Evolutionary conservation across 2,329 filamentous ascomycete genomes (phyloP).

Genomic region (Cladosporium sp.): DNA sequence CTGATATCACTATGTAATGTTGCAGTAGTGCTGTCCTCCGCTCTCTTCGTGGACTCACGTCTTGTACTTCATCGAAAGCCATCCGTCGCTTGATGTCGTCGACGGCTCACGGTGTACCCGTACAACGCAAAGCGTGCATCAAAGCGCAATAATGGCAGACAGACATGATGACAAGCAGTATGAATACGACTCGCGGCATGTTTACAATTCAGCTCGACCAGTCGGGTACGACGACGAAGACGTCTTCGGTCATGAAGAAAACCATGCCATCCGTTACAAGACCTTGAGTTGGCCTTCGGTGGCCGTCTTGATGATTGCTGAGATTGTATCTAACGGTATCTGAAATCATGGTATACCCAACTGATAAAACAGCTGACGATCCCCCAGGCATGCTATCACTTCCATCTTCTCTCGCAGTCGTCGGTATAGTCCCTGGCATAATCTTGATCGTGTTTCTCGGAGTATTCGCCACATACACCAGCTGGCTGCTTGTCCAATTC

Average conservation of each 20-base stretch:
- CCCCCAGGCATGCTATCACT: slow-evolving; percentile 44
- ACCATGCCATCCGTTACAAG: slow-evolving; percentile 49
- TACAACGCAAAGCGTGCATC: background rate
- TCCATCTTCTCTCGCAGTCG: slow-evolving; percentile 48
- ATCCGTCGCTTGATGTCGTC: no score
- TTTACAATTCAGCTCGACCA: slow-evolving; percentile 9
- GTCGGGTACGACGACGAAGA: slow-evolving; percentile 29
- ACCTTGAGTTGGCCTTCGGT: slow-evolving; percentile 51
- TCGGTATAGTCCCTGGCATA: slow-evolving; percentile 51
- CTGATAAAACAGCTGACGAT: background rate
- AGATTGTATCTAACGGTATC: slow-evolving; percentile 46
- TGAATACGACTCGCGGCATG: slow-evolving; percentile 11
- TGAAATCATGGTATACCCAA: background rate
- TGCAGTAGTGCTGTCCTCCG: no score
- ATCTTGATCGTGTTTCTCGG: slow-evolving; percentile 50
- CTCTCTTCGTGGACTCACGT: no score
- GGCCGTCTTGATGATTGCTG: slow-evolving; percentile 52
- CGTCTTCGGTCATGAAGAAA: slow-evolving; percentile 40
- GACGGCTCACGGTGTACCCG: no score
- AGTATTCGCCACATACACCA: slow-evolving; percentile 49
- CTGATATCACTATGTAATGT: no score
- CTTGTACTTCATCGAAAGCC: no score
- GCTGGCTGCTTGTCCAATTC: slow-evolving; percentile 46
- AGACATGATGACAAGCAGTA: slow-evolving; percentile 16
- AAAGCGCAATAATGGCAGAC: slow-evolving; percentile 10